Evolutionary conservation across 2,329 filamentous ascomycete genomes (phyloP).

Genomic region (Alternaria sp.): DNA sequence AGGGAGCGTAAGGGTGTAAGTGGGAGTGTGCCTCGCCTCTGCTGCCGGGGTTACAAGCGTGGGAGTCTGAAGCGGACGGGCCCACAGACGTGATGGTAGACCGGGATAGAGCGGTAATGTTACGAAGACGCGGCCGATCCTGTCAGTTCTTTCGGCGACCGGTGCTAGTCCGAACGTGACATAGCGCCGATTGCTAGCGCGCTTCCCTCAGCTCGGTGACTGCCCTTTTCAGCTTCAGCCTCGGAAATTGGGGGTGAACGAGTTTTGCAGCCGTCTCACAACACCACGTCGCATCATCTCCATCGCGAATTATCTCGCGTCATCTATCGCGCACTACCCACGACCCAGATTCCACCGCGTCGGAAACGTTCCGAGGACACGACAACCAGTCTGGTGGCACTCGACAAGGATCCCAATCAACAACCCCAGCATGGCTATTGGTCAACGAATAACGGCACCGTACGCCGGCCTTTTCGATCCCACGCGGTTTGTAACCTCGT

Average conservation of each 20-base stretch:
- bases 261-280: slow-evolving; percentile 7
- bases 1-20: slow-evolving; percentile 22
- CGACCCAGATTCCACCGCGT: background rate
- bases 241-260: slow-evolving; percentile 16
- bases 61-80: slow-evolving; percentile 27
- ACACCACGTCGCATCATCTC: slow-evolving; percentile 14
- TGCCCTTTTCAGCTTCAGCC: slow-evolving; percentile 14
- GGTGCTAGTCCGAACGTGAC: background rate
- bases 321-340: background rate
- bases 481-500: slow-evolving; percentile 77
- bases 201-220: background rate
- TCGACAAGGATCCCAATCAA: slow-evolving; percentile 5
- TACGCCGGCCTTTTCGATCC: slow-evolving; percentile 50
- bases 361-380: slow-evolving; percentile 2
- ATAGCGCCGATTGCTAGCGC: background rate
- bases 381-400: background rate
- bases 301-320: slow-evolving; percentile 3
- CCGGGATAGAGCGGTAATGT: slow-evolving; percentile 4
- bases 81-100: slow-evolving; percentile 17
- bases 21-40: slow-evolving; percentile 18
- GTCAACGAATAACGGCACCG: slow-evolving; percentile 25
- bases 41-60: slow-evolving; percentile 20
- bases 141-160: background rate
- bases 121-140: slow-evolving; percentile 2
- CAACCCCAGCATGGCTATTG: slow-evolving; percentile 33